Evolutionary conservation across 208 protist species (phyloP).

Genomic region (Wallacemonas sp.): DNA sequence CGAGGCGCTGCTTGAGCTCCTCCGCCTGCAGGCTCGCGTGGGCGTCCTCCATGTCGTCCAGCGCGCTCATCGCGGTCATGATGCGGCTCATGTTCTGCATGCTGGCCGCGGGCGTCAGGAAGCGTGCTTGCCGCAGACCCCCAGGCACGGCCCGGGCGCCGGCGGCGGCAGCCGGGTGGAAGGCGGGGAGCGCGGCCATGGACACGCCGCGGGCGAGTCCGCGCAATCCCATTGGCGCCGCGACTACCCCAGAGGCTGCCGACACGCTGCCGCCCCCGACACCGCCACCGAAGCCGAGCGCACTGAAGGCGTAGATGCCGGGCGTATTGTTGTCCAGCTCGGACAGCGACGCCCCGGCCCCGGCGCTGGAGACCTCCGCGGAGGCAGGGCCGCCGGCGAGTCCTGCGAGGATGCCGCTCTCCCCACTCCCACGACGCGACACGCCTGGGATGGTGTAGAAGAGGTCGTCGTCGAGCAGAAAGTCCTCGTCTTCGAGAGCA

Average conservation of each 20-base stretch:
- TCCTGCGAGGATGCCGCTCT: neutral
- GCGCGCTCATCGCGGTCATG: constrained; percentile 14
- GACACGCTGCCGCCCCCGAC: too few relatives aligned
- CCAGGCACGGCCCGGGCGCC: neutral
- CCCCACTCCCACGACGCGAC: constrained; percentile 6
- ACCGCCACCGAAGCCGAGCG: too few relatives aligned
- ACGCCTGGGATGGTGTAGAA: constrained; percentile 54
- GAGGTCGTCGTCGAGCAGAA: constrained; percentile 74
- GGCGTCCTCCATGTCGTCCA: constrained; percentile 20
- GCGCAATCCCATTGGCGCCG: too few relatives aligned
- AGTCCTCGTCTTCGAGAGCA: constrained; percentile 73
- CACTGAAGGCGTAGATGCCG: neutral
- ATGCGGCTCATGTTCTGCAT: constrained; percentile 21
- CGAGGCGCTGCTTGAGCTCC: constrained; percentile 45
- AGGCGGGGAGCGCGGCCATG: constrained; percentile 29
- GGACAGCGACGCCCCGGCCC: neutral
- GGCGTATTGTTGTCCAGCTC: neutral
- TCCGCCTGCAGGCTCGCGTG: constrained; percentile 15
- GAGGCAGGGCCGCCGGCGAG: neutral
- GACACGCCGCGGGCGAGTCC: constrained; percentile 13
- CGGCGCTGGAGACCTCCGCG: neutral
- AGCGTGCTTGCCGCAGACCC: constrained; percentile 7
- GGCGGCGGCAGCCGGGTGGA: neutral
- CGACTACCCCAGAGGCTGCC: too few relatives aligned
- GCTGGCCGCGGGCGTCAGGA: constrained; percentile 51